Evolutionary conservation across 2,329 filamentous ascomycete genomes (phyloP).

Genomic region (Neonectria coccinea): DNA sequence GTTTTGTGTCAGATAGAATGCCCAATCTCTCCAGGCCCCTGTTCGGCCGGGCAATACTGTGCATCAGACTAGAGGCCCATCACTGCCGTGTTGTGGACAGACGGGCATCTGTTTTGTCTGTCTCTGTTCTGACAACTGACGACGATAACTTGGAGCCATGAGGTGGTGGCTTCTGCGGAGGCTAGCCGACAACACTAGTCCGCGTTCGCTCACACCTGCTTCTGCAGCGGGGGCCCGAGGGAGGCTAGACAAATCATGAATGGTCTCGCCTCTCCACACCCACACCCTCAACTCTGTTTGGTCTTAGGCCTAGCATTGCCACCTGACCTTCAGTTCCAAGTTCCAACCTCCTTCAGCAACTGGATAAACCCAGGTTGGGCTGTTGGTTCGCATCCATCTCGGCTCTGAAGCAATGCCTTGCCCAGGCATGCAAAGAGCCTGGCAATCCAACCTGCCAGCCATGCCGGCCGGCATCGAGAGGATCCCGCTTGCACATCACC

Average conservation of each 20-base stretch:
- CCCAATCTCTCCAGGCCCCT: slow-evolving; percentile 28
- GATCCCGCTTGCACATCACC: slow-evolving; percentile 21
- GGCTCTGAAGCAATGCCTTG: slow-evolving; percentile 8
- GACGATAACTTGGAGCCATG: slow-evolving; percentile 31
- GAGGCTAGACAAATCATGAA: slow-evolving; percentile 38
- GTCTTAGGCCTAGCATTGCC: slow-evolving; percentile 36
- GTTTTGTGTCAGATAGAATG: slow-evolving; percentile 35
- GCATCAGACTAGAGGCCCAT: slow-evolving; percentile 28
- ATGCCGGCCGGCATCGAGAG: slow-evolving; percentile 24
- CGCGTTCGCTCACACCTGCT: slow-evolving; percentile 38
- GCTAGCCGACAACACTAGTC: slow-evolving; percentile 34
- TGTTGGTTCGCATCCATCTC: slow-evolving; percentile 33
- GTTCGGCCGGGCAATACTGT: slow-evolving; percentile 31
- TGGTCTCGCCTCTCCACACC: slow-evolving; percentile 33
- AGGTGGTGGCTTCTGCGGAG: slow-evolving; percentile 33
- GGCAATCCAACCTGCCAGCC: slow-evolving; percentile 10
- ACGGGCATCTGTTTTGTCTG: slow-evolving; percentile 26
- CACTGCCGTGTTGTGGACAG: slow-evolving; percentile 21
- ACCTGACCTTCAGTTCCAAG: slow-evolving; percentile 39
- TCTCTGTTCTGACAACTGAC: slow-evolving; percentile 35
- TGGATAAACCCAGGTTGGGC: slow-evolving; percentile 15
- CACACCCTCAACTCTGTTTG: slow-evolving; percentile 38
- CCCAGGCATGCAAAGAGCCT: slow-evolving; percentile 15
- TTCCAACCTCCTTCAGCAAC: slow-evolving; percentile 40
- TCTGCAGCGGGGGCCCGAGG: slow-evolving; percentile 34